Percentiles rank a stretch among this genome's conserved stretches.
These are phyloP conservation scores for Xylaria arbuscula DNA, from an alignment of 2,329 filamentous ascomycete species.

Conservation along the genomic window DNA sequence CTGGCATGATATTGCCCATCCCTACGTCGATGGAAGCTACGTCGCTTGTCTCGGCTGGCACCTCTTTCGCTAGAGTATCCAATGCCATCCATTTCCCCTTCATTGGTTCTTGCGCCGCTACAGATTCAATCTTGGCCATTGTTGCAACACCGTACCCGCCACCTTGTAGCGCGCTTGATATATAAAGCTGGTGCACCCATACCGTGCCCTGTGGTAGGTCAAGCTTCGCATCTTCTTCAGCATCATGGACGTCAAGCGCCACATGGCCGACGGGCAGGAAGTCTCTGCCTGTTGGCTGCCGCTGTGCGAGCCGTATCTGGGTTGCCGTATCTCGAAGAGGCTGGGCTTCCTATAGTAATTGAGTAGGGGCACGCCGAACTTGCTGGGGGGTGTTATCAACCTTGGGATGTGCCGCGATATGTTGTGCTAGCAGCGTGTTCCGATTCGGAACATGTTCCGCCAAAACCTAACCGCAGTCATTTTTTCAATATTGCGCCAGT, in stretches of 20 bases:
- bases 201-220: conserved; percentile 50
- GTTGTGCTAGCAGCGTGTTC: conserved; percentile 48
- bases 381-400: conserved; percentile 39
- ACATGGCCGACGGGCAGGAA: conserved; percentile 58
- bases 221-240: conserved; percentile 49
- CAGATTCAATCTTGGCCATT: conserved; percentile 52
- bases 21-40: conserved; percentile 46
- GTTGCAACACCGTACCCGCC: conserved; percentile 52
- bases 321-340: conserved; percentile 52
- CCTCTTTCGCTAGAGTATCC: conserved; percentile 51
- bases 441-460: conserved; percentile 47
- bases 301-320: conserved; percentile 44
- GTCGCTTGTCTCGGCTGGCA: conserved; percentile 45
- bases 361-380: conserved; percentile 18
- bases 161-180: conserved; percentile 54
- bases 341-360: conserved; percentile 47
- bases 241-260: conserved; percentile 51
- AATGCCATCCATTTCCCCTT: conserved; percentile 51
- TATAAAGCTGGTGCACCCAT: conserved; percentile 56
- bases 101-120: conserved; percentile 50
- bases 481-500: conserved; percentile 27
- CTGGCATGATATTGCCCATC: conserved; percentile 36
- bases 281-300: conserved; percentile 47
- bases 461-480: conserved; percentile 45
- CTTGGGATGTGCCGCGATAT: conserved; percentile 48